These are phyloP conservation scores for Lumnitzera racemosa DNA, from an alignment of 345 rosid genomes.

Conservation along the genomic window DNA sequence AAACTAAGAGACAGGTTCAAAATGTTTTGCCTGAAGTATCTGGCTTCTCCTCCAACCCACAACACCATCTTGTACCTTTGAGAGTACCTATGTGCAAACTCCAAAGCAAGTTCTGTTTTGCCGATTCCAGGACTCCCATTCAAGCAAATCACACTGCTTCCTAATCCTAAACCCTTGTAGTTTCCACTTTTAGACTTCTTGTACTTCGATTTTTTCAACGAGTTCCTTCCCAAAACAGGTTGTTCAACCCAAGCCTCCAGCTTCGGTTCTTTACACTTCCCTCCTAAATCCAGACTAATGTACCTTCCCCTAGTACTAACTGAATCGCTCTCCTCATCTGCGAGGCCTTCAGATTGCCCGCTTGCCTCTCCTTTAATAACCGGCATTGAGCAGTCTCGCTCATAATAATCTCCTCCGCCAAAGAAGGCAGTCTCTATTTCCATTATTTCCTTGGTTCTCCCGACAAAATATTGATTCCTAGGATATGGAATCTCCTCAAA, in stretches of 20 bases:
- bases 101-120: slow-evolving; percentile 85
- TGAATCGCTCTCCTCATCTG: slow-evolving; percentile 66
- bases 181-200: slow-evolving; percentile 61
- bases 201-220: slow-evolving; percentile 49
- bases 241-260: slow-evolving; percentile 51
- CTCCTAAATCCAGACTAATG: slow-evolving; percentile 56
- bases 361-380: slow-evolving; percentile 51
- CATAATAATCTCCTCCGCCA: slow-evolving; percentile 42
- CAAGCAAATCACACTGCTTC: slow-evolving; percentile 56
- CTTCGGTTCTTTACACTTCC: slow-evolving; percentile 51
- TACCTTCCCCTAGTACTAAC: slow-evolving; percentile 32
- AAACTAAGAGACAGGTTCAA: slow-evolving; percentile 65
- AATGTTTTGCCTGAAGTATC: slow-evolving; percentile 75
- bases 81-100: slow-evolving; percentile 66
- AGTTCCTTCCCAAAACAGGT: slow-evolving; percentile 50
- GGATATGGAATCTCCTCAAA: slow-evolving; percentile 72
- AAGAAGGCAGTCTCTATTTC: slow-evolving; percentile 75
- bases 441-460: slow-evolving; percentile 67
- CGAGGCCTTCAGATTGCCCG: slow-evolving; percentile 75
- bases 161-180: slow-evolving; percentile 35
- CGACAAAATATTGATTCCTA: slow-evolving; percentile 58
- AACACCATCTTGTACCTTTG: slow-evolving; percentile 87
- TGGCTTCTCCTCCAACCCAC: slow-evolving; percentile 89
- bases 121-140: slow-evolving; percentile 76
- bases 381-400: slow-evolving; percentile 38